Evolutionary conservation across 352 stramenopile species (phyloP).

Genomic region (Elongisporangium undulatum): DNA sequence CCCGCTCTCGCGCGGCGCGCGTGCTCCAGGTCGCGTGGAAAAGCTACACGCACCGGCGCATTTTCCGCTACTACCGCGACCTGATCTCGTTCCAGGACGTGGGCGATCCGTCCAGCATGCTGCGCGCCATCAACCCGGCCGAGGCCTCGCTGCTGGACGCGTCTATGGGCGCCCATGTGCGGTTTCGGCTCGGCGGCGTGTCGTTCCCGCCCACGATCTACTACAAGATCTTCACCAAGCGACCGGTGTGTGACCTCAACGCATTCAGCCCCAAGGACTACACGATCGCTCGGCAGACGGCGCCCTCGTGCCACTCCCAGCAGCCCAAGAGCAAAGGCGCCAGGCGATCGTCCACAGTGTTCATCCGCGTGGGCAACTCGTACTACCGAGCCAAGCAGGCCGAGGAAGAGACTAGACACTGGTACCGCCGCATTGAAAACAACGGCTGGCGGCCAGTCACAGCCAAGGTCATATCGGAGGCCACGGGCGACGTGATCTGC

Average conservation of each 20-base stretch:
- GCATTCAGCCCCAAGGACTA: conserved; percentile 91
- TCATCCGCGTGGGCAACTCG: conserved; percentile 69
- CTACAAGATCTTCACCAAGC: conserved; percentile 92
- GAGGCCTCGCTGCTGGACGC: conserved; percentile 77
- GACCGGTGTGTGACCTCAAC: conserved; percentile 84
- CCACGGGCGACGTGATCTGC: conserved; percentile 50
- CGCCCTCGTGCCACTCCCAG: conserved; percentile 14
- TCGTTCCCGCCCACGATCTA: conserved; percentile 91
- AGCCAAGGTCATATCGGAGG: conserved; percentile 65
- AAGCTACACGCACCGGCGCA: conserved; percentile 65
- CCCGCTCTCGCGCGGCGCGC: conserved; percentile 34
- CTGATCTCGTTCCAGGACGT: conserved; percentile 75
- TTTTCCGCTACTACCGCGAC: conserved; percentile 79
- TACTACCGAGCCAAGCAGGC: conserved; percentile 59
- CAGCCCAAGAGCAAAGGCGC: conserved; percentile 5
- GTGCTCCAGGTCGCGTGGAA: conserved; percentile 65
- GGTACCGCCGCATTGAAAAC: conserved; percentile 88
- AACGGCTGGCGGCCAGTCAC: conserved; percentile 90
- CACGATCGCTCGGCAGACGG: conserved; percentile 37
- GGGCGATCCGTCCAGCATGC: conserved; percentile 73
- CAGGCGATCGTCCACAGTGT: conserved; percentile 18
- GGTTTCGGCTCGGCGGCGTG: conserved; percentile 84
- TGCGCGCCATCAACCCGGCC: conserved; percentile 78
- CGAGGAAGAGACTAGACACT: conserved; percentile 52
- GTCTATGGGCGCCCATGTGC: conserved; percentile 77